phyloP scores from a whole-genome alignment of 1,284 basidiomycete species.

The Cronartium quercuum region DNA sequence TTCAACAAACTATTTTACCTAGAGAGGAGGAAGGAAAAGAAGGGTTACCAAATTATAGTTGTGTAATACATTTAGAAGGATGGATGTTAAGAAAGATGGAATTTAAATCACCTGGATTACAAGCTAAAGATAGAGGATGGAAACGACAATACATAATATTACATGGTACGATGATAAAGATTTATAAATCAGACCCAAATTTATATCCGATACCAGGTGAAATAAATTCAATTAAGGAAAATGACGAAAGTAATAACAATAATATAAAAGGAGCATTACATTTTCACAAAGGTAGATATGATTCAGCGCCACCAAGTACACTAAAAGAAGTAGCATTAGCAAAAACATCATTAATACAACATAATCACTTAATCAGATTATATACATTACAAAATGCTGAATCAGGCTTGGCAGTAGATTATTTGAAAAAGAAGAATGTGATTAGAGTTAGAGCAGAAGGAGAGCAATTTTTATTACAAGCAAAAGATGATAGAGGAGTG shows the following conservation, averaged over 20 bases:
- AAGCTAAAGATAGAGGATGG: slow-evolving; percentile 87
- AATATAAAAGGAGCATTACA: slow-evolving; percentile 43
- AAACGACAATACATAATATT: slow-evolving; percentile 78
- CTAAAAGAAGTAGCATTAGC: slow-evolving; percentile 39
- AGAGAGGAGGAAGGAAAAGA: slow-evolving; percentile 72
- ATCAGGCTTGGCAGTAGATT: slow-evolving; percentile 83
- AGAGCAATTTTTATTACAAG: slow-evolving; percentile 93
- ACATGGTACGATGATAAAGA: slow-evolving; percentile 78
- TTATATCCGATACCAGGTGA: slow-evolving; percentile 49
- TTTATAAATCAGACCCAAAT: slow-evolving; percentile 65
- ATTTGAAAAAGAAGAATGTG: slow-evolving; percentile 86
- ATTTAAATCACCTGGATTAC: slow-evolving; percentile 73
- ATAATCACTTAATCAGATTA: slow-evolving; percentile 52
- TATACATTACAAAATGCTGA: slow-evolving; percentile 88
- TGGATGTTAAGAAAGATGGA: slow-evolving; percentile 91
- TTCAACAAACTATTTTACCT: slow-evolving; percentile 44
- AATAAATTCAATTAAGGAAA: slow-evolving; percentile 18
- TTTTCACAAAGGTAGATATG: slow-evolving; percentile 46
- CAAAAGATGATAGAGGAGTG: slow-evolving; percentile 72
- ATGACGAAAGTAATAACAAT: slow-evolving; percentile 40
- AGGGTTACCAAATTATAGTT: slow-evolving; percentile 72
- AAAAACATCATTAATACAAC: slow-evolving; percentile 33
- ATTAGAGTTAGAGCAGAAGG: slow-evolving; percentile 89
- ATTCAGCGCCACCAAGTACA: slow-evolving; percentile 42
- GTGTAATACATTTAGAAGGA: slow-evolving; percentile 75